Percentiles rank a stretch among this genome's conserved stretches.
These are phyloP conservation scores for Yamadazyma friedrichii DNA, from an alignment of 1,139 yeast genomes.

Conservation along the genomic window DNA sequence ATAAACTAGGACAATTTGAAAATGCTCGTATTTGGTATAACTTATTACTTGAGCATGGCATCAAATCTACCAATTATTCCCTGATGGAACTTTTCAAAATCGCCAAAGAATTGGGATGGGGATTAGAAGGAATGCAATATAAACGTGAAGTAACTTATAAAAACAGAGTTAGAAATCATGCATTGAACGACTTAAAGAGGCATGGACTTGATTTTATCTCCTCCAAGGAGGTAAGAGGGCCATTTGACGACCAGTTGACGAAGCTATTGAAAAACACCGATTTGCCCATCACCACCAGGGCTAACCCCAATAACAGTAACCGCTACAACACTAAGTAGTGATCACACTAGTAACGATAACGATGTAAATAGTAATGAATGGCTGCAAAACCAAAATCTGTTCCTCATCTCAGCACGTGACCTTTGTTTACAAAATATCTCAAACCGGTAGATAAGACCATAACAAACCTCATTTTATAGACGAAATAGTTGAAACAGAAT, in stretches of 20 bases:
- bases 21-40: slow-evolving; percentile 40
- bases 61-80: slow-evolving; percentile 22
- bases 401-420: background rate
- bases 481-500: background rate
- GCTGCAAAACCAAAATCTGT: background rate
- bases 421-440: slow-evolving; percentile 3
- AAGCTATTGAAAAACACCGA: background rate
- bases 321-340: background rate
- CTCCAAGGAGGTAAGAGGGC: background rate
- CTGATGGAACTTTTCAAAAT: slow-evolving; percentile 32
- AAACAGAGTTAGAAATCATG: slow-evolving; percentile 22
- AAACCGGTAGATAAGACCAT: slow-evolving; percentile 5
- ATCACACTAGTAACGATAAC: background rate
- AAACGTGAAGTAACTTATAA: slow-evolving; percentile 24
- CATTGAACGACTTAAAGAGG: slow-evolving; percentile 18
- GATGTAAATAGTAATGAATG: background rate
- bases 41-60: slow-evolving; percentile 34
- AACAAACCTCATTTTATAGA: slow-evolving; percentile 4
- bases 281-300: too few relatives aligned
- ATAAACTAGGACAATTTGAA: slow-evolving; percentile 27
- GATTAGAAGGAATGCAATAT: slow-evolving; percentile 32
- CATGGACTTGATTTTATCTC: slow-evolving; percentile 17
- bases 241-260: background rate
- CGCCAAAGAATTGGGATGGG: slow-evolving; percentile 39
- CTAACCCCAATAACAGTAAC: background rate